Percentiles rank a stretch among this genome's conserved stretches.
These are phyloP conservation scores for Leishmania major DNA, from an alignment of 208 protist genomes.

Conservation along the genomic window DNA sequence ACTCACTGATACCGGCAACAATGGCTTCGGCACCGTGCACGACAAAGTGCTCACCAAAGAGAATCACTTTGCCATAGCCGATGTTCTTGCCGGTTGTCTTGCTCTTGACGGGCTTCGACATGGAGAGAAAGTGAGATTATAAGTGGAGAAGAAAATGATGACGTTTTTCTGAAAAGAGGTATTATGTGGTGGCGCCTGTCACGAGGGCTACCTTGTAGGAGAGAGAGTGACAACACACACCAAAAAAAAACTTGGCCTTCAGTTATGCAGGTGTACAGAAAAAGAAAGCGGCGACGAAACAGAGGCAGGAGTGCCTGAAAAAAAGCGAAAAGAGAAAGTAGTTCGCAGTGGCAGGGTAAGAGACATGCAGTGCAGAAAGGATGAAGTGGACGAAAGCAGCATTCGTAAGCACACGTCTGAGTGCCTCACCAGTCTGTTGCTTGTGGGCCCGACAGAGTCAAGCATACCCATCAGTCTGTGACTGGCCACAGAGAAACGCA, in stretches of 20 bases:
- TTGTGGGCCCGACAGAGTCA: neutral
- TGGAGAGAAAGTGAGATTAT: neutral
- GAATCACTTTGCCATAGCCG: slow-evolving; percentile 91
- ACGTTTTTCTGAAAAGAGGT: neutral
- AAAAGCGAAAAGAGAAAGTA: neutral
- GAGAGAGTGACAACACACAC: neutral
- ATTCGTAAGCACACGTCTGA: neutral
- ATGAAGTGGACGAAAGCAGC: neutral
- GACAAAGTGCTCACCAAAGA: slow-evolving; percentile 94
- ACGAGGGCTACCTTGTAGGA: neutral
- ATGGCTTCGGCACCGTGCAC: slow-evolving; percentile 86
- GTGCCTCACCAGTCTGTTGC: neutral
- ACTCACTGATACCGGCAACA: slow-evolving; percentile 81
- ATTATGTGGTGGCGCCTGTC: neutral
- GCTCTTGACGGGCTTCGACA: slow-evolving; percentile 42
- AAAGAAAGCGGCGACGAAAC: neutral
- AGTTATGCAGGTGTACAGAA: neutral
- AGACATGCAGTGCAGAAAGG: neutral
- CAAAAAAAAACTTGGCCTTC: neutral
- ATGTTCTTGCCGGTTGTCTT: slow-evolving; percentile 52
- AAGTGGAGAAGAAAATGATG: slow-evolving; percentile 5
- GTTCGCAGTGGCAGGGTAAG: neutral
- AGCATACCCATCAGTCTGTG: neutral
- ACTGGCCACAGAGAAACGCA: neutral
- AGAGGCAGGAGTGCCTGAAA: neutral